Base-by-base conservation (phyloP, 257 asterid genomes). In the Rubia yunnanensis region DNA sequence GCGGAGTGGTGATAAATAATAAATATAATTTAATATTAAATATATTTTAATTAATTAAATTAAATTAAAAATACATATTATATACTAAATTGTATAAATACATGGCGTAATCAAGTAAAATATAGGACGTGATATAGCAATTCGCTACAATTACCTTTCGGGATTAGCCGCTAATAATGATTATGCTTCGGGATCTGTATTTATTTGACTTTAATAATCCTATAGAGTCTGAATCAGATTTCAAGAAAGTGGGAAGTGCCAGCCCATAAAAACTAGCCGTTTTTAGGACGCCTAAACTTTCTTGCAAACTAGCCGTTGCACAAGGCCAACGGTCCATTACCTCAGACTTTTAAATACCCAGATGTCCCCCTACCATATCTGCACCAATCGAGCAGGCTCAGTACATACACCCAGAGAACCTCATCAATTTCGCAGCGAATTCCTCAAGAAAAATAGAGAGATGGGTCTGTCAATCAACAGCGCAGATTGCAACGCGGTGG, bases 241-340 rank as follows among this genome's bases (percentile, higher is more conserved):
- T n/a, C n/a, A n/a, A n/a, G n/a, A n/a, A n/a, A n/a, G n/a, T n/a
- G n/a, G n/a, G n/a, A n/a, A n/a, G 1, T 39, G 44, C 58, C 28
- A 38, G 44, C 44, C 44, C 20, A 13, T n/a, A 13, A 53, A 50
- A 65, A 48, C 52, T 66, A 62, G 76, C 76, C 73, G 76, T 75
- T 44, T 71, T 60, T 52, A n/a, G 32, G 62, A 31, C 20, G 58
- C 39, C 64, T 5, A 36, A 41, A 3, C 10, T 41, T 35, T 31
- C 28, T 18, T 36, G n/a, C 55, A 70, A 66, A 50, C 68, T 72
- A 66, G 77, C 72, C 77, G 77, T 72, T 72, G 54, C 20, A n/a
- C 22, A 18, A 20, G 48, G 5, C 5, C 61, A 76, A 76, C 76
- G 76, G 59, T 72, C 57, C 30, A 62, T 53, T 72, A 23, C 70